Evolutionary conservation across 352 stramenopile genomes (phyloP), one percentile per base, ranked within the genome.

Genomic region (Thalassiosira mediterranea): DNA sequence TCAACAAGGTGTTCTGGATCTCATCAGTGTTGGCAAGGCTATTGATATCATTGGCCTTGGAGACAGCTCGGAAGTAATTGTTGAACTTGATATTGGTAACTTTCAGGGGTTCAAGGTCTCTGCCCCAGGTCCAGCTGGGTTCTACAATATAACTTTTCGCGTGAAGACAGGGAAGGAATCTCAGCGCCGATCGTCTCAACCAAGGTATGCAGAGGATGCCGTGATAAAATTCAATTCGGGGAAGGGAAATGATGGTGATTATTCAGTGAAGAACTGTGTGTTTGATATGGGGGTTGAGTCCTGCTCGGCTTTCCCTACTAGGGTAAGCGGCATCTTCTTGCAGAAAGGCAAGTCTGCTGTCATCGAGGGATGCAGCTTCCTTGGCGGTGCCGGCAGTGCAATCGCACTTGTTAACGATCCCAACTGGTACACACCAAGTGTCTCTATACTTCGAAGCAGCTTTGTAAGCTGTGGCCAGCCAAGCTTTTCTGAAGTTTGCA

Each of bases 361-460:
- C 19, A 53, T 64, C 28, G 54, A 64, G 28, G 25, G 25, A 4
- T 56, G 38, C 25, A 56, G 49, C 2, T 64, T 64, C 54, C 4
- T 64, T 53, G 54, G 54, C 10, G 54, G 54, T 25, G 4, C 32
- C 49, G 54, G 54, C 31, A 64, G 54, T 15, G 54, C 54, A 7
- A 53, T 64, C 25, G 25, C 31, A 56, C 19, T 56, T 19, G 10
- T 64, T 13, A 64, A 64, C 19, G 54, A 57, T 53, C 54, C 54
- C 4, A 4, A 19, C 40, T 3, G 4, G 3, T 53, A 23, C 31
- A 56, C 19, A 4, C 31, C 54, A 3, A 64, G 21, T 3, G 25
- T 64, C 8, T 8, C 8, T 8, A 44, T 44, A 44, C 8, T 56
- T 56, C 47, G 47, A 8, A 56, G n/a, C n/a, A 38, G 19, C 47